Evolutionary conservation across 495 filamentous ascomycete species (phyloP), one percentile per base, ranked within the genome.

Genomic region (Talaromyces liani): DNA sequence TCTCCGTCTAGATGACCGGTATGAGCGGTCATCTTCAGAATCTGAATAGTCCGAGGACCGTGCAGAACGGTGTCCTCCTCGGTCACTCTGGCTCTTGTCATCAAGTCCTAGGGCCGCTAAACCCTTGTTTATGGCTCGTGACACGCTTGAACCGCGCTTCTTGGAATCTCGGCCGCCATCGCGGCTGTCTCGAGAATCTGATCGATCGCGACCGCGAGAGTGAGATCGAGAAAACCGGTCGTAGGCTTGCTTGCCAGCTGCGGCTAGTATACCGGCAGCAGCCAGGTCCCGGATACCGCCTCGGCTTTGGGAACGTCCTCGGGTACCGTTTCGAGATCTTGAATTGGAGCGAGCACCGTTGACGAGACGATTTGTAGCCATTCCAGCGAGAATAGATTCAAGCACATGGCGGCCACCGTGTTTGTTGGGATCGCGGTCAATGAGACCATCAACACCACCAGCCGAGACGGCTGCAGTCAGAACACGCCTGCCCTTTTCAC

Each of bases 401-500:
- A 85, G 69, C 55, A 87, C 68, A 71, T 89, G 80, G 47, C 79
- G 75, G 70, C 87, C 92, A 70, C 81, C 81, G 67, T 91, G 84
- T 71, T 88, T 86, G n/a, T 86, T 84, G n/a, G 86, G 83, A 65
- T 93, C 84, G 45, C 84, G 84, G 60, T 87, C 87, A 58, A 88
- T 75, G 14, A 92, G 81, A 24, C 88, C 88, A 73, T 95, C 91
- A 63, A 95, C 87, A 31, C 91, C 88, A 67, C 89, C 92, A 53
- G 92, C 91, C 68, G 89, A 85, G 33, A 93, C 82, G 18, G 92
- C 92, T 20, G 92, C 92, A 25, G 92, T 96, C 20, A 95, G 81
- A 64, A 97, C 85, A 41, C 92, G 88, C 73, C 89, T 91, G 63
- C 91, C 91, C 73, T 96, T 96, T 33, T 87, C 85, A 54, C 92